phyloP scores from a whole-genome alignment of 352 stramenopile species.

The Pythium aquatile region DNA sequence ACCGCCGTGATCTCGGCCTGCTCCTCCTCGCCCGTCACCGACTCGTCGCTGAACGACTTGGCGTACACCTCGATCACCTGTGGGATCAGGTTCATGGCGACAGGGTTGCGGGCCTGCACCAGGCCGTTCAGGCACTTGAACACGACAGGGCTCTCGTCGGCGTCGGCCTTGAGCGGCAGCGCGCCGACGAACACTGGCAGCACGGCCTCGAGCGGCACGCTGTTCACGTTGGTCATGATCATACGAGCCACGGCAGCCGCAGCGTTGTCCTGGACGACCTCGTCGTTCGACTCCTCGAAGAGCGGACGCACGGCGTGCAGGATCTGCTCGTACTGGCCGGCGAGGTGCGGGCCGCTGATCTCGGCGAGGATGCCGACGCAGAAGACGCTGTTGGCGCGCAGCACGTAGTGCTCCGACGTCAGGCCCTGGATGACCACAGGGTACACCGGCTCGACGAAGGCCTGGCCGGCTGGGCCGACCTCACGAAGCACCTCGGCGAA shows the following conservation, averaged over 20 bases:
- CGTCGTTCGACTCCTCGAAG: conserved; percentile 86
- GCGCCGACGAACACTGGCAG: conserved; percentile 92
- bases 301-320: conserved; percentile 90
- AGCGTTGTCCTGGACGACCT: conserved; percentile 92
- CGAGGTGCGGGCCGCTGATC: conserved; percentile 69
- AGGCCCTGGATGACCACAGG: conserved; percentile 90
- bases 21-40: conserved; percentile 72
- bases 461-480: conserved; percentile 69
- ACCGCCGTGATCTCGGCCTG: conserved; percentile 69
- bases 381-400: conserved; percentile 95
- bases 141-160: conserved; percentile 95
- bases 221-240: conserved; percentile 80
- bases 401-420: conserved; percentile 89
- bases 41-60: conserved; percentile 57
- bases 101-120: conserved; percentile 88
- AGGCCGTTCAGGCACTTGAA: conserved; percentile 95
- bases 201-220: conserved; percentile 91
- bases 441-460: conserved; percentile 89
- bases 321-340: conserved; percentile 88
- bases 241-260: conserved; percentile 91
- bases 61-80: conserved; percentile 82
- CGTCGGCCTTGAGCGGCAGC: conserved; percentile 96
- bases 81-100: conserved; percentile 61
- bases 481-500: conserved; percentile 95
- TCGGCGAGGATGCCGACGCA: conserved; percentile 92